phyloP scores from a whole-genome alignment of 1,284 basidiomycete species.

The Papiliotrema nemorosa region DNA sequence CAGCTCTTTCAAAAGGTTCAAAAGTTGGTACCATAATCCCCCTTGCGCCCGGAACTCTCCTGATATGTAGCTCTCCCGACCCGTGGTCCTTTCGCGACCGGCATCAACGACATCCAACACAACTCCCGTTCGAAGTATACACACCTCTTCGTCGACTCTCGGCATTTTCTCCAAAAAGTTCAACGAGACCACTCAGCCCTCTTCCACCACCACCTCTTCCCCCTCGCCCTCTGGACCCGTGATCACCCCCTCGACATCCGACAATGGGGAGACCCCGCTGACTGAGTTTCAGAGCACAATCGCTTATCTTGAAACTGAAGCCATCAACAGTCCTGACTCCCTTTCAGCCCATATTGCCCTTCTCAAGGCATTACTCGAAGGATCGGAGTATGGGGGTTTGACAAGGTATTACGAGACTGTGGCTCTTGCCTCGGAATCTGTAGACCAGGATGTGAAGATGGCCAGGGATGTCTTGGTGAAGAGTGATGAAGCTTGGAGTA shows the following conservation, averaged over 20 bases:
- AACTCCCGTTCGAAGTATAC: not conserved
- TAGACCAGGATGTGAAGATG: constrained; percentile 10
- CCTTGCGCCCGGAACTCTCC: too few relatives aligned
- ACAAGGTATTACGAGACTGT: constrained; percentile 40
- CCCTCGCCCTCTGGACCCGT: not conserved
- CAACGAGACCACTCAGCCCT: constrained; percentile 1
- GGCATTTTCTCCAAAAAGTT: constrained; percentile 12
- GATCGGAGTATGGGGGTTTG: constrained; percentile 32
- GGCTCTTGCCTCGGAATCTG: constrained; percentile 15
- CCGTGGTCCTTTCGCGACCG: not conserved
- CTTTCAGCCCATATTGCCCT: constrained; percentile 31
- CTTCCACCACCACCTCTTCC: constrained; percentile 2
- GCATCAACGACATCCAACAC: too few relatives aligned
- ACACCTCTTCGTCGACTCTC: constrained; percentile 1
- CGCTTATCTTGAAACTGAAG: constrained; percentile 38
- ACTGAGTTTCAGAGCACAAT: constrained; percentile 40
- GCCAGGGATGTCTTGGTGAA: constrained; percentile 20
- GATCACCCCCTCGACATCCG: constrained; percentile 1
- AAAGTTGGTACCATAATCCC: not conserved
- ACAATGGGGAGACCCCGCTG: constrained; percentile 17
- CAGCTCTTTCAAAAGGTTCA: not conserved
- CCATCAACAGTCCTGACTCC: constrained; percentile 22
- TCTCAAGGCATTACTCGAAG: constrained; percentile 30
- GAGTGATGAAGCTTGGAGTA: constrained; percentile 30
- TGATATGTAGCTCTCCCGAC: not conserved